phyloP scores from a whole-genome alignment of 495 filamentous ascomycete genomes.

The Neurospora sublineolata region DNA sequence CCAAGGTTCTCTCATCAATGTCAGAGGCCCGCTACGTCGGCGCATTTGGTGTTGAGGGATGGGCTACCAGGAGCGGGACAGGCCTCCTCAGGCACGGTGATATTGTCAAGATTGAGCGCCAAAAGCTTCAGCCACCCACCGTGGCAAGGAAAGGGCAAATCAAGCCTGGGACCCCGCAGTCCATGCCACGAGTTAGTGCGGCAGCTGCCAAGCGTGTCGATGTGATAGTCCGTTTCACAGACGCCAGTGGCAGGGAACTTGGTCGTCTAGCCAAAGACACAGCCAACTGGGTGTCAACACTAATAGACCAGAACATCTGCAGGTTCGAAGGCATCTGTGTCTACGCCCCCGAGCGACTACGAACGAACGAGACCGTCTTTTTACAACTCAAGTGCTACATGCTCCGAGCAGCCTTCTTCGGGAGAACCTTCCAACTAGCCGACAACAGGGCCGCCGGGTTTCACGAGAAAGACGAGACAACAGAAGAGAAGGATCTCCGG shows the following conservation, averaged over 20 bases:
- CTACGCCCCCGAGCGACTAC: constrained; percentile 72
- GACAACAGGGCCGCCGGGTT: constrained; percentile 56
- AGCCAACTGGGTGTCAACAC: constrained; percentile 85
- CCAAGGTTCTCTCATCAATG: constrained; percentile 20
- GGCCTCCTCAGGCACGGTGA: constrained; percentile 68
- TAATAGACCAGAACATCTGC: constrained; percentile 88
- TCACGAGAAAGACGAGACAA: constrained; percentile 67
- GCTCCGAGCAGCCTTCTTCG: constrained; percentile 60
- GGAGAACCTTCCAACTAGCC: constrained; percentile 41
- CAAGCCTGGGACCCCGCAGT: constrained; percentile 18
- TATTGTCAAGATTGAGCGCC: constrained; percentile 70
- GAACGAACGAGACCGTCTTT: constrained; percentile 87
- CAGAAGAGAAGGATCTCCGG: constrained; percentile 75
- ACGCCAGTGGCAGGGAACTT: constrained; percentile 64
- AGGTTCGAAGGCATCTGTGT: constrained; percentile 79
- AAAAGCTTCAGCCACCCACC: constrained; percentile 55
- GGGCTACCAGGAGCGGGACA: constrained; percentile 79
- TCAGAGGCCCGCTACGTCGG: constrained; percentile 70
- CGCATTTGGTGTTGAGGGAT: constrained; percentile 81
- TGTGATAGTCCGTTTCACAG: constrained; percentile 90
- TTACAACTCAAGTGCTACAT: constrained; percentile 75
- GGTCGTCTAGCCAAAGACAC: constrained; percentile 82
- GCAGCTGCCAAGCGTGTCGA: constrained; percentile 52
- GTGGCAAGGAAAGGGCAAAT: constrained; percentile 38
- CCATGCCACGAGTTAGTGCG: constrained; percentile 23